Base-by-base conservation (phyloP, 495 filamentous ascomycete genomes). In the Trichocladium uniseriatum region DNA sequence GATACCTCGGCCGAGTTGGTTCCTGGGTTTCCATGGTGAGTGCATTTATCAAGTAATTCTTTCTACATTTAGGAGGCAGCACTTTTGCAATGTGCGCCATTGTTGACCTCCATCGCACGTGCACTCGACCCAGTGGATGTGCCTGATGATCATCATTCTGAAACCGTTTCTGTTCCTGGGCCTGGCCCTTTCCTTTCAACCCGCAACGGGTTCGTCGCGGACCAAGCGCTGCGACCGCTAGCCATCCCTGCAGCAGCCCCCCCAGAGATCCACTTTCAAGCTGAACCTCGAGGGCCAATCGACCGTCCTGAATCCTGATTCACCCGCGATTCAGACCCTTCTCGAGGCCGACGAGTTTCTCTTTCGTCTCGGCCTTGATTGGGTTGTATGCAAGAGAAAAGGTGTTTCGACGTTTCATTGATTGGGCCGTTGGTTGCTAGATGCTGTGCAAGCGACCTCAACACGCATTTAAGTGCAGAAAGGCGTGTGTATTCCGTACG, bases 111-210 rank as follows among this genome's bases (percentile, higher is more conserved):
- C 19, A 4, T 27, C 35, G 16, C 37, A 38, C 11, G 37, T 37
- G 35, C 35, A n/a, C 16, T 18, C 38, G n/a, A 13, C 10, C 56
- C 47, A 54, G 20, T 35, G 37, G 32, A 35, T 18, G 48, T 57
- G 40, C 59, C 54, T 66, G 63, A 38, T 48, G 59, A 64, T 68
- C 56, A 31, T 16, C 50, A 34, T 59, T 46, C 53, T 68, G 63
- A 68, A 68, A 68, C 65, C 22, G 49, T 42, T 55, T 57, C 45
- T 45, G 58, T 50, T 55, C 48, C 56, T 35, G 46, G 49, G 40
- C 48, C 37, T 45, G 57, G 45, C 44, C 60, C 54, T n/a, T n/a
- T 27, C 24, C 24, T 27, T 27, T 8, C 24, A 27, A 27, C 4
- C 24, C 24, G 24, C 24, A 8, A 27, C 24, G 24, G 24, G 24